Base-by-base conservation (phyloP, 2,329 filamentous ascomycete species). In the Colletotrichum sp. region DNA sequence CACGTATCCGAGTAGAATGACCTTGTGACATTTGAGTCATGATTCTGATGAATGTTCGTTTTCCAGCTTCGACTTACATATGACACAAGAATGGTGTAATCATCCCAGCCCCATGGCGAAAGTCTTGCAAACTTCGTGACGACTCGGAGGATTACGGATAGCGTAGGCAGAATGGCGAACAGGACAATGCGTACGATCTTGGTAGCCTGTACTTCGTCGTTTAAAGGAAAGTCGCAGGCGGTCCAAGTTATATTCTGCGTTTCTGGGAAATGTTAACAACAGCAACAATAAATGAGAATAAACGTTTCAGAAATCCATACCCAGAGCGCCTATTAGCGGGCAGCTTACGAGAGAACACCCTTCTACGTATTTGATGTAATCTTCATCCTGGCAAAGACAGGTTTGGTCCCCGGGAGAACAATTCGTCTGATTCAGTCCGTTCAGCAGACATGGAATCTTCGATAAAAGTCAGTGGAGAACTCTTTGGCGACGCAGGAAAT, bases 161-260 rank as follows among this genome's bases (percentile, higher is more conserved):
- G 28, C 1, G 70, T 68, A 3, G 74, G 70, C 6, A 75, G 13
- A 18, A 73, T 1, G 1, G 34, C 18, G 10, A 74, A 75, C 7
- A 74, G 1, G 4, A 32, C 58, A 15, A 73, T 60, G 1, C 74
- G 74, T 5, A 7, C 21, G 2, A 30, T 10, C 10, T 21, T 64
- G 2, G 57, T 38, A 1, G 21, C 15, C 3, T 16, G 18, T 1
- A 10, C 43, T 12, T 67, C 64, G 3, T 64, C 26, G 24, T 52
- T 43, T 2, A 64, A 21, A 2, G 74, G 70, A 10, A 73, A 75
- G 3, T 52, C 21, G 8, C 74, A 75, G 10, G 70, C 74, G 8
- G 57, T 52, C 74, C 64, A 69, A 4, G 74, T 69, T 5, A 73
- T 73, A 3, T 75, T 75, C 10, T 73, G 70, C 26, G 57, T 63